Evolutionary conservation across 805 yeast genomes (phyloP).

Genomic region (Yamadazyma endophytica): DNA sequence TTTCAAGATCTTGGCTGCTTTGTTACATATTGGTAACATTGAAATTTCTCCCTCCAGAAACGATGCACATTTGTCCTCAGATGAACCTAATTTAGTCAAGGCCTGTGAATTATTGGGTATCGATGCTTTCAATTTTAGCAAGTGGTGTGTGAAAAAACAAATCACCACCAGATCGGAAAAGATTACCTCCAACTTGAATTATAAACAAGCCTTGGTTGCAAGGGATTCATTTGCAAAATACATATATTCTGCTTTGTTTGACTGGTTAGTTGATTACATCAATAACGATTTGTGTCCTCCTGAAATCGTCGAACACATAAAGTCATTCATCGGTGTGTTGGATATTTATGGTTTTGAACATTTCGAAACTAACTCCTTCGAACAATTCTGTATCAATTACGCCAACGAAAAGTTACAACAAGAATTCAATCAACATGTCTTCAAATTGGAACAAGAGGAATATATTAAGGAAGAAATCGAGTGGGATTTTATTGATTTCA

Average conservation of each 20-base stretch:
- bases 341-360: conserved; percentile 98
- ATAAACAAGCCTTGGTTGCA: conserved; percentile 82
- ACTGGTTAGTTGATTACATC: conserved; percentile 87
- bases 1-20: conserved; percentile 78
- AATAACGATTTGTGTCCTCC: conserved; percentile 80
- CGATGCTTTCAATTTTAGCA: conserved; percentile 67
- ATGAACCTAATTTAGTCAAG: conserved; percentile 78
- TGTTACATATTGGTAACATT: conserved; percentile 90
- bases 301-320: conserved; percentile 53
- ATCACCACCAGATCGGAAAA: conserved; percentile 90
- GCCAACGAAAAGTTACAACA: conserved; percentile 97
- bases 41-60: conserved; percentile 79
- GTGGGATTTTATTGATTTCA: conserved; percentile 94
- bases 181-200: conserved; percentile 77
- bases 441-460: conserved; percentile 95
- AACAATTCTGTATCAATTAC: conserved; percentile 95
- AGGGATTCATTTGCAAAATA: conserved; percentile 97
- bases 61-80: conserved; percentile 76
- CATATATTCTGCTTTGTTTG: conserved; percentile 87
- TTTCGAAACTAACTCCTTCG: conserved; percentile 89
- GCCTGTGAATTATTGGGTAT: conserved; percentile 85
- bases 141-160: conserved; percentile 92
- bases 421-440: conserved; percentile 95
- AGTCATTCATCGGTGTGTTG: conserved; percentile 87
- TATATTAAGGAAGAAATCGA: conserved; percentile 88